Base-by-base conservation (phyloP, 1,139 yeast species). In the Wickerhamiella infanticola region DNA sequence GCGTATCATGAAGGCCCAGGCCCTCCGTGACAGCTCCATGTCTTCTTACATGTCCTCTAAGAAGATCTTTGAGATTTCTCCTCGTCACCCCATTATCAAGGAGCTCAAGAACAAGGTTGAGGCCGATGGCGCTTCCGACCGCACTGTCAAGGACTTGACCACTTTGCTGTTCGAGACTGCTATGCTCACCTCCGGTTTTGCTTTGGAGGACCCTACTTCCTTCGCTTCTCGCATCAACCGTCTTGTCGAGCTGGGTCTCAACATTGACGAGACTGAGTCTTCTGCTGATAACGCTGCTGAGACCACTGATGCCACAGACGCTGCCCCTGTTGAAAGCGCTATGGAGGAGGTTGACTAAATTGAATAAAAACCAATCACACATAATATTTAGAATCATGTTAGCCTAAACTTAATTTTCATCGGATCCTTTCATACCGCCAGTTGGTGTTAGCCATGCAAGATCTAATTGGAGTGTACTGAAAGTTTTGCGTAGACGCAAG, bases 1-100 rank as follows among this genome's bases (percentile, higher is more conserved):
- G 76, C 90, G 98, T 81, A 90, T 90, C 77, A 93, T 90, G 99
- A 90, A 90, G 78, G 98, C 98, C 54, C 99, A 90, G 77, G 98
- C 99, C 61, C 77, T 90, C 63, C 88, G 98, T 75, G 98, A 90
- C 70, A 83, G 95, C 60, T 79, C 95, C 60, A 90, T 93, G 98
- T 86, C 97, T 45, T 79, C 95, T 53, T 90, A 90, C 93, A 93
- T 90, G 99, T 82, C 98, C 42, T 90, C 98, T 49, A 93, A 93
- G 86, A 90, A 90, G 81, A 90, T 93, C 62, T 85, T 90, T 63
- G 99, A 93, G 76, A 86, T 90, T 62, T 90, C 97, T 63, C 97
- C 99, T 72, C 81, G 77, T 69, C 88, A 97, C 58, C 71, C 95
- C 55, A 90, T 90, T 67, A 90, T 93, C 69, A 80, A 73, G 72